These are phyloP conservation scores for Diplogelasinospora grovesii DNA, from an alignment of 495 filamentous ascomycete genomes.

Conservation along the genomic window DNA sequence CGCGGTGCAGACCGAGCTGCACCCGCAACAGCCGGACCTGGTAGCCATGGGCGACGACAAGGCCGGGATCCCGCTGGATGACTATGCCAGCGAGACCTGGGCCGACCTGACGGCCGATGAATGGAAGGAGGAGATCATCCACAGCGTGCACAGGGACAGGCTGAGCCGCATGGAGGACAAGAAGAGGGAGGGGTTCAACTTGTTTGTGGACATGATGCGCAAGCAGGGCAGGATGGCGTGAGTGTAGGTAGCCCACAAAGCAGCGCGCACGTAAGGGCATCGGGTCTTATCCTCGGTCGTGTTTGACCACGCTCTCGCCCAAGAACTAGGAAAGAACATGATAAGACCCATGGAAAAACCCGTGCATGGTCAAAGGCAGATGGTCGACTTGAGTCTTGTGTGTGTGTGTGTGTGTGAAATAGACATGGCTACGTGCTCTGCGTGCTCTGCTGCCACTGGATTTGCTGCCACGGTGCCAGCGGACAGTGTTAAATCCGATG, in stretches of 20 bases:
- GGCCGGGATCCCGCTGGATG: slow-evolving; percentile 54
- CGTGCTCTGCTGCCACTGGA: too few relatives aligned
- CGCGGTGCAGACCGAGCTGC: slow-evolving; percentile 59
- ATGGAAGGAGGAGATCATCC: slow-evolving; percentile 38
- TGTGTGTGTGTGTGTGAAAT: too few relatives aligned
- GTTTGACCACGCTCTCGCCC: too few relatives aligned
- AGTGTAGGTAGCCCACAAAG: background rate
- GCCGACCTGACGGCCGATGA: slow-evolving; percentile 47
- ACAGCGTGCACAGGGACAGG: slow-evolving; percentile 12
- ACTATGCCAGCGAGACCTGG: slow-evolving; percentile 54
- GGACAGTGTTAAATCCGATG: too few relatives aligned
- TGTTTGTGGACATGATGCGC: slow-evolving; percentile 7
- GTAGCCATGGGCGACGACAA: slow-evolving; percentile 27
- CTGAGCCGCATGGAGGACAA: slow-evolving; percentile 5
- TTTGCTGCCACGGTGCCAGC: too few relatives aligned
- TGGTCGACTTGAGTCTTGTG: too few relatives aligned
- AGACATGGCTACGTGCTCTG: too few relatives aligned
- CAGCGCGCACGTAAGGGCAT: too few relatives aligned
- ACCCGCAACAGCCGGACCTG: slow-evolving; percentile 43
- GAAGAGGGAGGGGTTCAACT: slow-evolving; percentile 9
- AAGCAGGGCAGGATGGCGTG: slow-evolving; percentile 7
- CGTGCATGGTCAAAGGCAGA: too few relatives aligned
- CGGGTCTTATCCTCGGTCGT: too few relatives aligned
- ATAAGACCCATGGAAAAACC: too few relatives aligned
- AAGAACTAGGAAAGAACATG: too few relatives aligned